Base-by-base conservation (phyloP, 495 filamentous ascomycete species). In the Eremomyces bilateralis region DNA sequence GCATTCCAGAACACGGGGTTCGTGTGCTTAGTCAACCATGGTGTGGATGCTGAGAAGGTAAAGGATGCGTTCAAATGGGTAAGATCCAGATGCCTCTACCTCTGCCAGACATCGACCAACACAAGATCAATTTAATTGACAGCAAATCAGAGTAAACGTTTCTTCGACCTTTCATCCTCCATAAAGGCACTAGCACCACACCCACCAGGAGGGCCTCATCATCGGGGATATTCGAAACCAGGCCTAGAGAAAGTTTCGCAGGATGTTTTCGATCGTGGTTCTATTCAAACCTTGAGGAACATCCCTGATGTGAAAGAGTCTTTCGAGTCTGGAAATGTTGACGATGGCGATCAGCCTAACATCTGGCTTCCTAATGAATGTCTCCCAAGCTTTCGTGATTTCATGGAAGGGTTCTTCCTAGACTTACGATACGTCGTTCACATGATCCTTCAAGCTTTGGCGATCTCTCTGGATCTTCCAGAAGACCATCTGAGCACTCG, bases 241-340 rank as follows among this genome's bases (percentile, higher is more conserved):
- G 69, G 71, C 4, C 49, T 69, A 24, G 72, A 78, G 50, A 77
- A 76, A 42, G 67, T 77, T 4, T 63, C 62, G 3, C 68, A 76
- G 40, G 57, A 60, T 10, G 61, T 65, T 35, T 8, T 13, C 8
- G 13, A 13, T 13, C 24, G 13, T 27, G 13, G 24, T 8, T 27
- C 24, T 27, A 35, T 10, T 19, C 17, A 20, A 3, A 48, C 57
- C 15, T 21, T 60, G 11, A 44, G 62, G 8, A 46, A 54, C 30
- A 42, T 60, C n/a, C 45, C 50, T 3, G 62, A 64, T 38, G 49
- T 52, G 41, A 65, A 60, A 66, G 73, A 80, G 52, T 67, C 63
- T 41, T 78, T 69, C 42, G 74, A 78, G 37, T 69, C 69, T 37
- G 73, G 73, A 6, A 73, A 65, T 39, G 62, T 71, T 21, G 44